phyloP scores from a whole-genome alignment of 208 protist species.

The Leptomonas seymouri region DNA sequence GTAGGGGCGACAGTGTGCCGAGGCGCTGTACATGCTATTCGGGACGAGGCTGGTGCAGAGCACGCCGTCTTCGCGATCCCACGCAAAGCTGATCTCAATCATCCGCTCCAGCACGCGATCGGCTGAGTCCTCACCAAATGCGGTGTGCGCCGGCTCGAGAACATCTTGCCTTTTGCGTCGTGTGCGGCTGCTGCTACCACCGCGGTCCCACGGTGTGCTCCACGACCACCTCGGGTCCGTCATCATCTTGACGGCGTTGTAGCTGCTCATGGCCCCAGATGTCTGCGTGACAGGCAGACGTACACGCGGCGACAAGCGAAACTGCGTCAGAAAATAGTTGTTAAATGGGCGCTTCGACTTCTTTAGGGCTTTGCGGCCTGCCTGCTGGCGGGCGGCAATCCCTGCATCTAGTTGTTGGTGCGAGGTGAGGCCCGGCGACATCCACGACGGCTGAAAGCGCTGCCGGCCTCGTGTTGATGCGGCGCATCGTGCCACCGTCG shows the following conservation, averaged over 20 bases:
- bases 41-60: constrained; percentile 66
- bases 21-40: constrained; percentile 40
- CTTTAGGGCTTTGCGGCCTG: constrained; percentile 66
- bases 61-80: constrained; percentile 83
- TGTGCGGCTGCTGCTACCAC: constrained; percentile 31
- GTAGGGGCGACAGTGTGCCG: constrained; percentile 72
- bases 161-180: constrained; percentile 69
- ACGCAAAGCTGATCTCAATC: constrained; percentile 80
- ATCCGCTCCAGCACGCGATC: constrained; percentile 62
- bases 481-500: constrained; percentile 19
- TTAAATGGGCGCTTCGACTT: constrained; percentile 74
- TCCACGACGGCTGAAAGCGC: constrained; percentile 48
- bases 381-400: constrained; percentile 73
- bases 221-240: constrained; percentile 56
- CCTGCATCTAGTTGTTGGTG: constrained; percentile 85
- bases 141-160: constrained; percentile 46
- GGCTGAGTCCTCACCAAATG: constrained; percentile 72
- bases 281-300: constrained; percentile 16
- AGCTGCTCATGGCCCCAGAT: constrained; percentile 48
- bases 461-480: constrained; percentile 22
- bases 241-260: constrained; percentile 58
- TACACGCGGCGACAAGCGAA: constrained; percentile 50
- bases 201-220: constrained; percentile 65
- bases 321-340: constrained; percentile 79
- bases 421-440: constrained; percentile 58